Conservation (phyloP, 768 basidiomycete genomes). For the Termitomyces sp. region DNA sequence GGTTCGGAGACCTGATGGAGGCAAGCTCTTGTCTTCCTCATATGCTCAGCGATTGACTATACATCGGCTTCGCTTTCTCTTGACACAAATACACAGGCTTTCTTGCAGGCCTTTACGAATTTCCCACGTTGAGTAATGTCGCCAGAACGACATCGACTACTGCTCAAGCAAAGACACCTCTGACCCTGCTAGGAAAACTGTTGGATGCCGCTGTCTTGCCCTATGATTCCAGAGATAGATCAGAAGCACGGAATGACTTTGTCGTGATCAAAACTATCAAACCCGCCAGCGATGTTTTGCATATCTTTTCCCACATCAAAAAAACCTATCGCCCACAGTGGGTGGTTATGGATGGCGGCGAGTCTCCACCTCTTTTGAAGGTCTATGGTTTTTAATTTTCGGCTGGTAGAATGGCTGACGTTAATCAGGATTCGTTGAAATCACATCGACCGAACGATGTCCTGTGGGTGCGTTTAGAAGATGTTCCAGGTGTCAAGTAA, state of each 20-base stretch:
- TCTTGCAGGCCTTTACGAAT: conserved; percentile 85
- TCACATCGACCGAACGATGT: conserved; percentile 15
- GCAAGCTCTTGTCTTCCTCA: conserved; percentile 32
- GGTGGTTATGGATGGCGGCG: conserved; percentile 59
- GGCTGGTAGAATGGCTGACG: neutral
- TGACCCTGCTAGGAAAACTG: conserved; percentile 36
- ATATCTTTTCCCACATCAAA: conserved; percentile 86
- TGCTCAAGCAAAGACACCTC: conserved; percentile 30
- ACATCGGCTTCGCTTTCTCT: conserved; percentile 2
- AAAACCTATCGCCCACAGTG: conserved; percentile 80
- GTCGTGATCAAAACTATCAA: conserved; percentile 38
- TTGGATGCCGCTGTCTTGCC: conserved; percentile 25
- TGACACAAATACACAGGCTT: conserved; percentile 49
- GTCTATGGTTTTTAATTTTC: neutral
- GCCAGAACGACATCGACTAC: conserved; percentile 32
- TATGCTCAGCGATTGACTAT: conserved; percentile 3
- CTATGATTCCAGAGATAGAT: conserved; percentile 6
- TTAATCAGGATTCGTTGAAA: neutral
- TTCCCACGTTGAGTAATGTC: conserved; percentile 63
- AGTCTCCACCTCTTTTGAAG: conserved; percentile 30
- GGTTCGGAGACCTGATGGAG: conserved; percentile 76
- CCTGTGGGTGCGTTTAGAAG: conserved; percentile 49
- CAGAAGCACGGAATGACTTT: neutral
- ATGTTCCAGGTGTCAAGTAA: conserved; percentile 59
- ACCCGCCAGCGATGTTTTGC: conserved; percentile 60